Base-by-base conservation (phyloP, 164 flowering plant species). In the Chloranthus sessilifolius region DNA sequence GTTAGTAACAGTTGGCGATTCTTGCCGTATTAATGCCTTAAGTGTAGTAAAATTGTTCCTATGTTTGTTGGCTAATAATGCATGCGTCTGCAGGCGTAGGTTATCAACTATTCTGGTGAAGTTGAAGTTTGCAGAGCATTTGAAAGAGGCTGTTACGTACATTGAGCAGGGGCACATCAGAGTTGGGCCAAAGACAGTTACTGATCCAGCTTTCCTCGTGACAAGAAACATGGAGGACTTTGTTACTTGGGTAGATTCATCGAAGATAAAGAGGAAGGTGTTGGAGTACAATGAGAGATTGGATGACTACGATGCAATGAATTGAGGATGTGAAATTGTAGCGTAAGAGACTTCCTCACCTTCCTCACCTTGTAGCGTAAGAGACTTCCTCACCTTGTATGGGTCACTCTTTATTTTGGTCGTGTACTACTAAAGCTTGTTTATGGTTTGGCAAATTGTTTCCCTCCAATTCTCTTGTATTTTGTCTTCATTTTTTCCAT, bases 191-290 rank as follows among this genome's bases (percentile, higher is more conserved):
- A 97, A 92, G 15, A 79, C 89, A 3, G 79, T 92, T 4, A 88
- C 94, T 6, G 99, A 92, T 47, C 95, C 99, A 1, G 95, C 98
- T 43, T 88, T 74, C 64, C 91, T 86, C 36, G 98, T 88, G 9
- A 85, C 98, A 0, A 77, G 95, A 63, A 88, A 79, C 58, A 71
- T 88, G 98, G 94, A 92, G 72, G 98, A 92, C 65, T 88, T 88
- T 45, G 55, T 92, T 5, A 88, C 98, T 0, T 92, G 98, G 98
- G 91, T 80, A 9, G 94, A 83, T 71, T 55, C 95, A 9, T 88
- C 98, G 14, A 83, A 82, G 86, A 88, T 92, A 21, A 82, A 74
- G 78, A 83, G 81, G 65, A 88, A 83, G 82, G 82, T 92, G 31
- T 56, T 83, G 45, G 63, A 80, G 55, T 92, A 88, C 77, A 88